Evolutionary conservation across 2,329 filamentous ascomycete genomes (phyloP), one percentile per base, ranked within the genome.

Genomic region (Fusarium gaditjirri): DNA sequence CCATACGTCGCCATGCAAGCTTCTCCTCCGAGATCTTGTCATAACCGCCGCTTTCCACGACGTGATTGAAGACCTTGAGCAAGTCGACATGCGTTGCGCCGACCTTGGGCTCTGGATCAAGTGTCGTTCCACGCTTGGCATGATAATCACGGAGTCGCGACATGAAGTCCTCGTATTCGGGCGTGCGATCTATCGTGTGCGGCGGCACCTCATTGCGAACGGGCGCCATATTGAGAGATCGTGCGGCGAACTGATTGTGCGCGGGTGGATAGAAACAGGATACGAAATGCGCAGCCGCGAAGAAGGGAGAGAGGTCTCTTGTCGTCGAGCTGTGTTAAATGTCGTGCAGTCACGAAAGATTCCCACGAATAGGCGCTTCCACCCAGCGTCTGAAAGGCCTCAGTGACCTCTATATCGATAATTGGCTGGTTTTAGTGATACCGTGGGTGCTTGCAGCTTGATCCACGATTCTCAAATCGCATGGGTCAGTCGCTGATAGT

Each of bases 11-110:
- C 94, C 94, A 97, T 56, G 93, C 92, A 72, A 97, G 88, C 84
- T 95, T 96, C 80, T 95, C 90, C 83, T 90, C 91, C 69, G 89
- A 94, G 80, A 95, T 89, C 79, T 92, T 91, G 82, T 97, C 94
- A 80, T 97, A 97, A 65, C 94, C 94, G 58, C 94, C 94, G 76
- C 91, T 90, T 27, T 88, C 88, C 59, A 93, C 87, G 23, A 97
- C 92, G 74, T 91, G 88, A 70, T 92, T 92, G 85, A 94, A 97
- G 35, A 97, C 88, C 77, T 92, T 92, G 78, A 91, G 85, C 33
- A 97, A 86, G 78, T 97, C 93, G 68, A 97, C 88, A 72, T 92
- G 90, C 67, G 91, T 91, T 74, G 88, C 88, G 68, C 93, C 94
- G 75, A 97, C 90, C 83, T 93, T 94, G 56, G 94, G 94, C 80